A percentile compares a stretch with the other conserved stretches of the same genome.
phyloP scores from a whole-genome alignment of 2,329 filamentous ascomycete genomes.

The Coniosporium tulheliwenetii region DNA sequence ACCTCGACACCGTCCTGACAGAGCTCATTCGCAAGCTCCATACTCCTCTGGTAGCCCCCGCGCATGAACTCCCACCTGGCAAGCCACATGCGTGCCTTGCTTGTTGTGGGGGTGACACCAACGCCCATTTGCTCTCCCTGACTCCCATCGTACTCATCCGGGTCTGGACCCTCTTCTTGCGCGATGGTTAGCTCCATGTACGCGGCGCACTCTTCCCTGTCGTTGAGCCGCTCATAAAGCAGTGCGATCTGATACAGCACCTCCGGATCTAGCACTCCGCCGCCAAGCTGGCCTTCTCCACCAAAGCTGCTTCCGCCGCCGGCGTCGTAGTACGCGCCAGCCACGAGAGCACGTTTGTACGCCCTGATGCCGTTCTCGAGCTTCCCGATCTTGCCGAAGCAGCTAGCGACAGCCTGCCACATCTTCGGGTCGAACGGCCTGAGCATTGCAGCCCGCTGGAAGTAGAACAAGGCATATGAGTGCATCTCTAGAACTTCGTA shows the following conservation, averaged over 20 bases:
- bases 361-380: constrained; percentile 87
- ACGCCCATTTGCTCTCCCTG: constrained; percentile 36
- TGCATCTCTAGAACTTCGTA: constrained; percentile 98
- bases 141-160: constrained; percentile 17
- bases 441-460: constrained; percentile 83
- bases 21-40: constrained; percentile 72
- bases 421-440: constrained; percentile 97
- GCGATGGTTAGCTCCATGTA: constrained; percentile 96
- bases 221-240: constrained; percentile 70
- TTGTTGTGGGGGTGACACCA: constrained; percentile 81
- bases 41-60: constrained; percentile 60
- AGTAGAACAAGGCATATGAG: constrained; percentile 93
- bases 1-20: constrained; percentile 94
- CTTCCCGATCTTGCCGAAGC: constrained; percentile 77
- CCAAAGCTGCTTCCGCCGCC: constrained; percentile 36
- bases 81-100: constrained; percentile 86
- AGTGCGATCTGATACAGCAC: constrained; percentile 77
- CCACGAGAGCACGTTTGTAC: constrained; percentile 78
- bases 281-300: constrained; percentile 27
- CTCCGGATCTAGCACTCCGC: constrained; percentile 66
- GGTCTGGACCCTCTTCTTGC: constrained; percentile 61
- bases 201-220: constrained; percentile 65
- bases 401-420: constrained; percentile 93
- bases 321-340: constrained; percentile 71
- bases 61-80: constrained; percentile 64